These are phyloP conservation scores for Stellera chamaejasme DNA, from an alignment of 345 rosid genomes.

Conservation along the genomic window DNA sequence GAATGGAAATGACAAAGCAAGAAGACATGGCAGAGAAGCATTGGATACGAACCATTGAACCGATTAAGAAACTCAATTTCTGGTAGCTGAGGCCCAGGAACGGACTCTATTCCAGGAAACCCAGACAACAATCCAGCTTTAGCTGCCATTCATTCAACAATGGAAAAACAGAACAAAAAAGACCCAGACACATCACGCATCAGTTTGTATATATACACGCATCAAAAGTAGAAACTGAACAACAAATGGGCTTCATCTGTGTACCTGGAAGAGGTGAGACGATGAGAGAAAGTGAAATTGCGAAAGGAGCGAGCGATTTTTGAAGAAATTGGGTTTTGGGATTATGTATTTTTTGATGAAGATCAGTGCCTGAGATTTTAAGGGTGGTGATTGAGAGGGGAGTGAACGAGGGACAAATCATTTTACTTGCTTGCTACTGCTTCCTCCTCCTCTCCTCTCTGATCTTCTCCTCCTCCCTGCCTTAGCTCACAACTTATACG, in stretches of 20 bases:
- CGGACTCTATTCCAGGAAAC: slow-evolving; percentile 72
- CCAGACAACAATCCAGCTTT: slow-evolving; percentile 82
- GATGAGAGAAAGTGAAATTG: slow-evolving; percentile 62
- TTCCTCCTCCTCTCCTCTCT: slow-evolving; percentile 15
- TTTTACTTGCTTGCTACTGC: slow-evolving; percentile 6
- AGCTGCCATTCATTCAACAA: slow-evolving; percentile 35
- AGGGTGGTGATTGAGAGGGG: slow-evolving; percentile 20
- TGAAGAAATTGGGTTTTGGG: slow-evolving; percentile 16
- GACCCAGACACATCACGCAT: neutral
- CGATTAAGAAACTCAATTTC: slow-evolving; percentile 64
- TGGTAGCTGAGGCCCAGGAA: slow-evolving; percentile 87
- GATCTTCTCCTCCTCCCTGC: too few relatives aligned
- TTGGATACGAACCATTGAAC: slow-evolving; percentile 49
- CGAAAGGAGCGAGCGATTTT: slow-evolving; percentile 47
- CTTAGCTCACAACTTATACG: neutral
- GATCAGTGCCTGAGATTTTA: slow-evolving; percentile 17
- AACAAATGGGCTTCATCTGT: neutral
- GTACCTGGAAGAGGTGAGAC: slow-evolving; percentile 65
- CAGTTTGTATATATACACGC: neutral
- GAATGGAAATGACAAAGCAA: neutral
- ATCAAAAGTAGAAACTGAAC: neutral
- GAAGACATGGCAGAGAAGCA: neutral
- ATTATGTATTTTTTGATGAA: slow-evolving; percentile 10
- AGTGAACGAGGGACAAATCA: slow-evolving; percentile 29
- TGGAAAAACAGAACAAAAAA: neutral